Percentiles rank a stretch among this genome's conserved stretches.
Conservation (phyloP, 805 yeast species). For the Cyberlindnera lachancei region DNA sequence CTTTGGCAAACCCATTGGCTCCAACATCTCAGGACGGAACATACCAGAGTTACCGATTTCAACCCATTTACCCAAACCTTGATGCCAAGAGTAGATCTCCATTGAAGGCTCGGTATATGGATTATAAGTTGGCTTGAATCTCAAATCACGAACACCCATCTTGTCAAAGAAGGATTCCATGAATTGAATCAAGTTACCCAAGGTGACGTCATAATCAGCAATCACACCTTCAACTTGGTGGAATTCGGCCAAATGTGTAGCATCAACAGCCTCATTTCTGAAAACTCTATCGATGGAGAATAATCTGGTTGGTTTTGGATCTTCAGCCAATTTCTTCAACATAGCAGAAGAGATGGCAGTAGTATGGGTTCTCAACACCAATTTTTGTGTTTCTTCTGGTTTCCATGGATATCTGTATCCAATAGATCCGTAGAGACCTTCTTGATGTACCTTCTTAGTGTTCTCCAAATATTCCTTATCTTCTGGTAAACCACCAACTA, state of each 20-base stretch:
- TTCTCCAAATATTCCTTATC: conserved; percentile 75
- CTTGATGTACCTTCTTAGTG: conserved; percentile 77
- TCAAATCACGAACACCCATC: conserved; percentile 93
- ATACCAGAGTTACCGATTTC: conserved; percentile 99
- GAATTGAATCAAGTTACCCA: conserved; percentile 95
- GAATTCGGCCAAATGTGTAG: conserved; percentile 98
- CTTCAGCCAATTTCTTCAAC: conserved; percentile 79
- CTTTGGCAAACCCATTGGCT: conserved; percentile 95
- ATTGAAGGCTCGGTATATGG: conserved; percentile 99
- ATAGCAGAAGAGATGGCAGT: conserved; percentile 88
- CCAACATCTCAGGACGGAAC: conserved; percentile 99
- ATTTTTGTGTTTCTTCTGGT: conserved; percentile 78
- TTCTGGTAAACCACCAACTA: conserved; percentile 69
- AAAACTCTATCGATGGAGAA: conserved; percentile 97
- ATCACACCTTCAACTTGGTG: conserved; percentile 99
- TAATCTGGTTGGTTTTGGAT: conserved; percentile 84
- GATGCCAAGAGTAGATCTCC: conserved; percentile 96
- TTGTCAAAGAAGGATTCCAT: conserved; percentile 94
- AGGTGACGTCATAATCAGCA: conserved; percentile 90
- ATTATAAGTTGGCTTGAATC: conserved; percentile 98
- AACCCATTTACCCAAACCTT: conserved; percentile 93
- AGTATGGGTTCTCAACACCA: conserved; percentile 95
- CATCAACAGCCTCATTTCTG: conserved; percentile 99
- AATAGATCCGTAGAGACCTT: conserved; percentile 86
- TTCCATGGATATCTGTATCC: conserved; percentile 99